Conservation (phyloP, 2,329 filamentous ascomycete genomes). For the Stagonosporopsis rhizophila region DNA sequence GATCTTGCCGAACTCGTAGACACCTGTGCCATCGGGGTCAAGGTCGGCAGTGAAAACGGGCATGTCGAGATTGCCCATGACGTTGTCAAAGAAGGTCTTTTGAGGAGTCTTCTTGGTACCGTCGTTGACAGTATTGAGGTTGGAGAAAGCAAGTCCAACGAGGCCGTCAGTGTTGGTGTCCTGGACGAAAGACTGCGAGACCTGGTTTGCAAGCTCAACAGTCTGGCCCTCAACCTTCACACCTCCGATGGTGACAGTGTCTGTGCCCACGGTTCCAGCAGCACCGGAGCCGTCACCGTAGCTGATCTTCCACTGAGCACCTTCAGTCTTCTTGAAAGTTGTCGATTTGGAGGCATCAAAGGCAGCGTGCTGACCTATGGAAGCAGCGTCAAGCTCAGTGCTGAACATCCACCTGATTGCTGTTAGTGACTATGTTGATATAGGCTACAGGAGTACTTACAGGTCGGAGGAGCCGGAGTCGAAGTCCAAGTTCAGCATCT, state of each 20-base stretch:
- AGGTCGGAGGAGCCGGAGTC: constrained; percentile 79
- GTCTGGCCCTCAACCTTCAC: constrained; percentile 67
- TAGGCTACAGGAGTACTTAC: constrained; percentile 47
- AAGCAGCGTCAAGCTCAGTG: constrained; percentile 58
- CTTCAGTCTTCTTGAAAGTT: constrained; percentile 58
- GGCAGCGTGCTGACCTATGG: constrained; percentile 60
- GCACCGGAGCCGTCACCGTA: constrained; percentile 74
- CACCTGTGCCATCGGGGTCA: constrained; percentile 64
- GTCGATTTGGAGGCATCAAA: constrained; percentile 62
- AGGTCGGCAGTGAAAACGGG: constrained; percentile 77
- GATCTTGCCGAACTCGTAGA: constrained; percentile 77
- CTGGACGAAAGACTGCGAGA: constrained; percentile 65
- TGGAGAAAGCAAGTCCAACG: constrained; percentile 71
- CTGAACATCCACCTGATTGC: constrained; percentile 71
- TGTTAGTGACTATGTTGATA: constrained; percentile 18
- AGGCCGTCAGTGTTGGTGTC: constrained; percentile 72
- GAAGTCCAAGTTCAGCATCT: constrained; percentile 73
- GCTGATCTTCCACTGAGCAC: constrained; percentile 66
- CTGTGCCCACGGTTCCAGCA: constrained; percentile 70
- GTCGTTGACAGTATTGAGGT: constrained; percentile 63
- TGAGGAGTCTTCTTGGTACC: constrained; percentile 65
- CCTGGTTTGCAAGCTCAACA: constrained; percentile 69
- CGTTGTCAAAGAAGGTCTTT: constrained; percentile 78
- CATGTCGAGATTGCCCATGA: constrained; percentile 65
- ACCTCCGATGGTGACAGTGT: constrained; percentile 72